Evolutionary conservation across 129 eudicot genomes (phyloP), one percentile per base, ranked within the genome.

Genomic region (Tagetes erecta): DNA sequence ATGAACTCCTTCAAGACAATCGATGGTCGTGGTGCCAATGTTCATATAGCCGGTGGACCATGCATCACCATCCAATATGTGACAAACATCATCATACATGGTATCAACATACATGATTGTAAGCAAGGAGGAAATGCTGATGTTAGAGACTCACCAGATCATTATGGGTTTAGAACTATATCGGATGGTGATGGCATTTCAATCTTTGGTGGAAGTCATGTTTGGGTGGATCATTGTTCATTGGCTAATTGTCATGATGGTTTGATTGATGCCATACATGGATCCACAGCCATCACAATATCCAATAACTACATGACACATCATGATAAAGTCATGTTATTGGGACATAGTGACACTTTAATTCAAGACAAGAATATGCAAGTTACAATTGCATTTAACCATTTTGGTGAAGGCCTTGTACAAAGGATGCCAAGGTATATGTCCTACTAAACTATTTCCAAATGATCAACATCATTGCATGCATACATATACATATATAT

Each of bases 141-240:
- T 56, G 96, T 92, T 49, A 80, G 97, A 33, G 96, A 87, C 76
- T 89, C 97, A 1, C 97, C 97, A 0, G 77, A 75, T 13, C 97
- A 92, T 76, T 89, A 70, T 1, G 97, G 97, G 72, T 87, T 64
- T 52, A 73, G 97, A 46, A 87, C 94, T 0, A 72, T 89, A 67
- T 87, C 96, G 34, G 94, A 88, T 20, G 97, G 97, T 1, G 96
- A 92, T 34, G 97, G 97, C 69, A 68, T 92, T 36, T 89, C 97
- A 52, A 89, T 92, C 13, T 87, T 92, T 40, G 91, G 92, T 9
- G 93, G 92, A 35, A 87, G 89, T 73, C 91, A 92, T 72, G 76
- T 92, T 1, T 92, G 97, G 97, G 96, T 92, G 6, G 97, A 92
- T 71, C 97, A 92, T 74, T 87, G 96, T 71, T 89, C 96, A n/a